These are phyloP conservation scores for Oleoguttula mirabilis DNA, from an alignment of 495 filamentous ascomycete genomes.

Conservation along the genomic window DNA sequence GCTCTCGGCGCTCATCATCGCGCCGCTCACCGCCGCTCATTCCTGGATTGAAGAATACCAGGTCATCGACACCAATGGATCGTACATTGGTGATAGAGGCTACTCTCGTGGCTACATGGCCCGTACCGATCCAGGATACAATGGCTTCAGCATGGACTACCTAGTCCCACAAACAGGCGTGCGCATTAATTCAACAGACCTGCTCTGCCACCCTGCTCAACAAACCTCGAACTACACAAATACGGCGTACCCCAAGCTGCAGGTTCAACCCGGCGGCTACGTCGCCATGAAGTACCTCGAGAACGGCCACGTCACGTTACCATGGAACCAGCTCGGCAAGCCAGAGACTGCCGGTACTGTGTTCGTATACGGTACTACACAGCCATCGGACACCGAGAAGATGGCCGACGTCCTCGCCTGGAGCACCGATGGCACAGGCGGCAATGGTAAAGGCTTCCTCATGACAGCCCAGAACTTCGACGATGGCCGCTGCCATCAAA, in stretches of 20 bases:
- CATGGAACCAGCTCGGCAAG: slow-evolving; percentile 45
- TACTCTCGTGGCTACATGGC: slow-evolving; percentile 51
- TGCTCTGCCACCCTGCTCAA: slow-evolving; percentile 46
- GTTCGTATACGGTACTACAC: slow-evolving; percentile 70
- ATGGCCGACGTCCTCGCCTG: slow-evolving; percentile 63
- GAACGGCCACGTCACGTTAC: slow-evolving; percentile 75
- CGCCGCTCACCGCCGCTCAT: slow-evolving; percentile 39
- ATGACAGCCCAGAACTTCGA: slow-evolving; percentile 66
- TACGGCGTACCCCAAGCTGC: slow-evolving; percentile 46
- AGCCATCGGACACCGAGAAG: slow-evolving; percentile 48
- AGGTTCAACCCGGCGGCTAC: slow-evolving; percentile 52
- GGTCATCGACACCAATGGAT: slow-evolving; percentile 60
- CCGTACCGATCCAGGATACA: slow-evolving; percentile 38
- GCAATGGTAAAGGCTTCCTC: slow-evolving; percentile 59
- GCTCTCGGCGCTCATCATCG: slow-evolving; percentile 24
- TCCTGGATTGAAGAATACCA: slow-evolving; percentile 66
- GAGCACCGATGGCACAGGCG: slow-evolving; percentile 64
- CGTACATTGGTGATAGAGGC: slow-evolving; percentile 56
- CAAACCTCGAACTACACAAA: slow-evolving; percentile 40
- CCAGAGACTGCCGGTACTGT: slow-evolving; percentile 60
- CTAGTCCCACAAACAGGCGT: slow-evolving; percentile 38
- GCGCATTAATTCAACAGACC: slow-evolving; percentile 31
- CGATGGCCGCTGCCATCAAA: slow-evolving; percentile 73
- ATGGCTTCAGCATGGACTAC: slow-evolving; percentile 33
- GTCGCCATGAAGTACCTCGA: slow-evolving; percentile 68